phyloP scores from a whole-genome alignment of 2,329 filamentous ascomycete species.

The Fusarium concolor region DNA sequence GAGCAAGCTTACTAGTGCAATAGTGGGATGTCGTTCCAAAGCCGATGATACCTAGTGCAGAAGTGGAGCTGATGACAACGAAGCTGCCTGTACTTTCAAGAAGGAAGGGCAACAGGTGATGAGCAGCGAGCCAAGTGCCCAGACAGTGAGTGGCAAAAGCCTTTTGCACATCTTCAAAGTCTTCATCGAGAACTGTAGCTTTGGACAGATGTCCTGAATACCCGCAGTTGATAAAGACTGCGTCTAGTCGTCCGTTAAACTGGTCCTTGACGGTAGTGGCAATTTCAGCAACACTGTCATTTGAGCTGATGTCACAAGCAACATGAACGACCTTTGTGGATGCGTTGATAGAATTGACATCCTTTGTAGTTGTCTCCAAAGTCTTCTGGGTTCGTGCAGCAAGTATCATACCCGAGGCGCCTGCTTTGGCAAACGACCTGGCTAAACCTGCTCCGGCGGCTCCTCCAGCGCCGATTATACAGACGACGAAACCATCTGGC shows the following conservation, averaged over 20 bases:
- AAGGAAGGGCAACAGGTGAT: not conserved
- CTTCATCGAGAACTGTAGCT: constrained; percentile 7
- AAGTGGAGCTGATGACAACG: constrained; percentile 8
- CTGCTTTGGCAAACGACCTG: constrained; percentile 5
- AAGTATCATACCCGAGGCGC: constrained; percentile 1
- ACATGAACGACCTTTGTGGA: not conserved
- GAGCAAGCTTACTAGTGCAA: constrained; percentile 12
- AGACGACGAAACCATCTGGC: not conserved
- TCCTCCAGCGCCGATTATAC: constrained; percentile 16
- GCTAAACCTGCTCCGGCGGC: constrained; percentile 3
- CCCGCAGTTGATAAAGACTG: constrained; percentile 14
- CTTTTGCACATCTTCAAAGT: not conserved
- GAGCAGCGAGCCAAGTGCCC: constrained; percentile 15
- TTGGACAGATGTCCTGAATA: not conserved
- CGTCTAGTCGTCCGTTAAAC: not conserved
- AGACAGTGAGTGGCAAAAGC: not conserved
- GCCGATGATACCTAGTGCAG: not conserved
- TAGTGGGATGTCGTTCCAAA: constrained; percentile 24
- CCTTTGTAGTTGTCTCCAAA: not conserved
- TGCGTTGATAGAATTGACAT: not conserved
- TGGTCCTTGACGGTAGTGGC: not conserved
- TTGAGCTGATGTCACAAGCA: not conserved
- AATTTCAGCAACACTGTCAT: not conserved
- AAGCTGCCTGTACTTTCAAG: constrained; percentile 4
- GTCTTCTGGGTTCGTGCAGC: constrained; percentile 6